These are phyloP conservation scores for Inonotus obliquus DNA, from an alignment of 1,284 basidiomycete species.

Conservation along the genomic window DNA sequence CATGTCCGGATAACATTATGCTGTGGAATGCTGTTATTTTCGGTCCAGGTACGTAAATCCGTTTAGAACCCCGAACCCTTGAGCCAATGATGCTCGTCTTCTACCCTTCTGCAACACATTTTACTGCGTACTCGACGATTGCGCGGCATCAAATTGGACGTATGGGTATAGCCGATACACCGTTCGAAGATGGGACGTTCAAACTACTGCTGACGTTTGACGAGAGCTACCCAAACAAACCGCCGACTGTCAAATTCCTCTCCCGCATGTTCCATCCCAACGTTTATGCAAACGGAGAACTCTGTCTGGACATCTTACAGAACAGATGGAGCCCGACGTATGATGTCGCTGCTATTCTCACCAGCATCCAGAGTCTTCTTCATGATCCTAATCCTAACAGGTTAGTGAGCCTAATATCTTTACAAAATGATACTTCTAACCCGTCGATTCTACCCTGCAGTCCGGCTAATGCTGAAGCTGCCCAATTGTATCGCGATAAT, in stretches of 20 bases:
- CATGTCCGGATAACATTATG: slow-evolving; percentile 98
- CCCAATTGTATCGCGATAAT: slow-evolving; percentile 93
- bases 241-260: slow-evolving; percentile 95
- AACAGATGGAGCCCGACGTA: slow-evolving; percentile 99
- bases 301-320: slow-evolving; percentile 97
- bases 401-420: slow-evolving; percentile 30
- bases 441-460: slow-evolving; percentile 35
- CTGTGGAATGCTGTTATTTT: slow-evolving; percentile 99
- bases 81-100: not conserved
- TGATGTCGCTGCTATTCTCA: slow-evolving; percentile 96
- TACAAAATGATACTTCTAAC: not conserved
- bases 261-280: slow-evolving; percentile 99
- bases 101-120: slow-evolving; percentile 14
- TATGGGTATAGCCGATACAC: slow-evolving; percentile 76
- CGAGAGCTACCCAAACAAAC: slow-evolving; percentile 97
- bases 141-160: slow-evolving; percentile 1
- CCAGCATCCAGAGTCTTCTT: slow-evolving; percentile 90
- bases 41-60: slow-evolving; percentile 75
- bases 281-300: slow-evolving; percentile 96
- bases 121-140: slow-evolving; percentile 8
- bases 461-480: slow-evolving; percentile 97
- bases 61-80: slow-evolving; percentile 4
- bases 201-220: slow-evolving; percentile 94
- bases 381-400: slow-evolving; percentile 96
- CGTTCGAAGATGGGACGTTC: slow-evolving; percentile 99